phyloP scores from a whole-genome alignment of 2,329 filamentous ascomycete genomes.

The Curvularia hawaiiensis region DNA sequence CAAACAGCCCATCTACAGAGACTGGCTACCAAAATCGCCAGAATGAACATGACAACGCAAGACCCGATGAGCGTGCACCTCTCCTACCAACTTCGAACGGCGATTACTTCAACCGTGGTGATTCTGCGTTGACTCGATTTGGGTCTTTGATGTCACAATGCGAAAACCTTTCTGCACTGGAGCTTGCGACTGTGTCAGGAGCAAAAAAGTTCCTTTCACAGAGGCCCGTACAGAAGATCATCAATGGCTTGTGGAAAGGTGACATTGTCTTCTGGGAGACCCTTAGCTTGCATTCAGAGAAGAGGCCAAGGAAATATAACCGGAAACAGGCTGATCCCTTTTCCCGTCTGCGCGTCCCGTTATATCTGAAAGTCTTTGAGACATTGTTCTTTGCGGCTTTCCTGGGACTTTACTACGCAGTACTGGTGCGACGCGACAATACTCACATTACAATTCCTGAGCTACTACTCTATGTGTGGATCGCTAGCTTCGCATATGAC shows the following conservation, averaged over 20 bases:
- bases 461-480: conserved; percentile 79
- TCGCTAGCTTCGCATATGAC: conserved; percentile 85
- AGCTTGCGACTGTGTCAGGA: conserved; percentile 76
- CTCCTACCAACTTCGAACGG: conserved; percentile 26
- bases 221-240: conserved; percentile 78
- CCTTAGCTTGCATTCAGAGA: conserved; percentile 73
- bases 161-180: conserved; percentile 80
- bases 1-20: conserved; percentile 21
- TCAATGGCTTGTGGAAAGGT: conserved; percentile 81
- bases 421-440: conserved; percentile 75
- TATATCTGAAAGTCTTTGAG: conserved; percentile 85
- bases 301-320: conserved; percentile 79
- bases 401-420: conserved; percentile 82
- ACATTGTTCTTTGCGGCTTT: conserved; percentile 80
- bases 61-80: conserved; percentile 32
- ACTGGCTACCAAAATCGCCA: conserved; percentile 6
- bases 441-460: conserved; percentile 71
- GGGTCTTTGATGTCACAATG: conserved; percentile 74
- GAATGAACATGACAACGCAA: conserved; percentile 19
- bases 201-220: conserved; percentile 87
- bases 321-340: conserved; percentile 51
- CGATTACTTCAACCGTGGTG: conserved; percentile 33
- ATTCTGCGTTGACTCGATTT: conserved; percentile 50
- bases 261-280: conserved; percentile 87
- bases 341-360: conserved; percentile 76